Base-by-base conservation (phyloP, 2,329 filamentous ascomycete genomes). In the Cercospora zeae-maydis region DNA sequence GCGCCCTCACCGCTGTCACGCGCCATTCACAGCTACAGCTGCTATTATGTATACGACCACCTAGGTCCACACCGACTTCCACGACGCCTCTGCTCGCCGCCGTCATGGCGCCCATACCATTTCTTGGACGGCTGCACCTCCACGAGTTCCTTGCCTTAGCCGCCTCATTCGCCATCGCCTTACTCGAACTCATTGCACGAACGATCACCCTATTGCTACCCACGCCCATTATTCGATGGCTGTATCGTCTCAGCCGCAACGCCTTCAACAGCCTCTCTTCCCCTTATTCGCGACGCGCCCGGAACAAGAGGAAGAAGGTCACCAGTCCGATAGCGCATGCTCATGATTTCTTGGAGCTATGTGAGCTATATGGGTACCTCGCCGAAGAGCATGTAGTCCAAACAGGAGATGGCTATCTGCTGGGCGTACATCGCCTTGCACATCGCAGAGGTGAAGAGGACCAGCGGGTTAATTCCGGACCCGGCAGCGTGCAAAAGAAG, bases 371-470 rank as follows among this genome's bases (percentile, higher is more conserved):
- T 76, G 93, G 93, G 52, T 98, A 97, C 77, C 89, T 91, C 70
- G 91, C 93, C 5, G 95, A 99, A 76, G 95, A 99, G 78, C 95
- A 99, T 75, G 88, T 99, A 55, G 90, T 96, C 10, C 93, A 96
- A 77, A 99, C 95, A 1, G 88, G 87, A 65, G 95, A 99, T 80
- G 95, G 95, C 14, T 99, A 96, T 74, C 82, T 99, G 49, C 84
- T 99, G 14, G 93, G 93, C 8, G 78, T 98, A 62, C 95, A 99
- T 76, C 86, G 95, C 7, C 79, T 99, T 52, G 91, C 90, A 19
- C 96, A 90, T 85, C 86, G 84, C 63, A 89, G 87, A 70, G 92
- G 91, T 10, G 92, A 96, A 75, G 90, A 95, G 74, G 85, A 86
- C n/a, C 79, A 83, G 59, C 85, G 86, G 66, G 89, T 96, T 71